A percentile compares a stretch with the other conserved stretches of the same genome.
These are phyloP conservation scores for Talinum fruticosum DNA, from an alignment of 148 eudicot species.

Conservation along the genomic window DNA sequence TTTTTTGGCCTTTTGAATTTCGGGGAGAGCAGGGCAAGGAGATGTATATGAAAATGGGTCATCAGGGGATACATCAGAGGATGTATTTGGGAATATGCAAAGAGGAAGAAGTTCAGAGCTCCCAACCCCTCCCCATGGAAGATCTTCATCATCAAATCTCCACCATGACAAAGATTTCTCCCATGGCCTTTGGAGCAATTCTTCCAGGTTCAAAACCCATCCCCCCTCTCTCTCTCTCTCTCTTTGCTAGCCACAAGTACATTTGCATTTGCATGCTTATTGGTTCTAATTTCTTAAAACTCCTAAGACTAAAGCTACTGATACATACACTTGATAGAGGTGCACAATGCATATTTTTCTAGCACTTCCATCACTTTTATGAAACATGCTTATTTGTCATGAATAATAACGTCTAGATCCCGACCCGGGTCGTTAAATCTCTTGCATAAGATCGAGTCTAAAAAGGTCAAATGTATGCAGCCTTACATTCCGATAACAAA, in stretches of 20 bases:
- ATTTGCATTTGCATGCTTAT: not conserved
- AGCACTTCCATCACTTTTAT: too few species aligned
- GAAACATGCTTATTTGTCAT: too few species aligned
- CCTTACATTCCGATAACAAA: not conserved
- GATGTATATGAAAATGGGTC: conserved; percentile 76
- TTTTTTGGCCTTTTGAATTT: not conserved
- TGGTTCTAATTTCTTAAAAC: not conserved
- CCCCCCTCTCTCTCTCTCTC: too few species aligned
- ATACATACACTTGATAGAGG: too few species aligned
- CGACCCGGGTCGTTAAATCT: too few species aligned
- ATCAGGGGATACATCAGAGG: conserved; percentile 86
- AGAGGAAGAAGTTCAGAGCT: conserved; percentile 47
- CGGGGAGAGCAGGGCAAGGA: conserved; percentile 41
- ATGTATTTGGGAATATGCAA: conserved; percentile 51
- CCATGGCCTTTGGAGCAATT: conserved; percentile 89
- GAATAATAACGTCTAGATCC: too few species aligned
- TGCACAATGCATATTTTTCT: too few species aligned
- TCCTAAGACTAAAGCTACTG: not conserved
- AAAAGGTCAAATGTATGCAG: not conserved
- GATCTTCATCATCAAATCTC: conserved; percentile 25
- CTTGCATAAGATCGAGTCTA: not conserved
- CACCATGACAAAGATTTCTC: conserved; percentile 47
- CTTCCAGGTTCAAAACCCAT: conserved; percentile 58
- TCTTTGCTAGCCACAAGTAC: not conserved
- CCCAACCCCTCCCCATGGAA: conserved; percentile 40